These are phyloP conservation scores for Sinapis alba DNA, from an alignment of 441 rosid genomes.

Conservation along the genomic window DNA sequence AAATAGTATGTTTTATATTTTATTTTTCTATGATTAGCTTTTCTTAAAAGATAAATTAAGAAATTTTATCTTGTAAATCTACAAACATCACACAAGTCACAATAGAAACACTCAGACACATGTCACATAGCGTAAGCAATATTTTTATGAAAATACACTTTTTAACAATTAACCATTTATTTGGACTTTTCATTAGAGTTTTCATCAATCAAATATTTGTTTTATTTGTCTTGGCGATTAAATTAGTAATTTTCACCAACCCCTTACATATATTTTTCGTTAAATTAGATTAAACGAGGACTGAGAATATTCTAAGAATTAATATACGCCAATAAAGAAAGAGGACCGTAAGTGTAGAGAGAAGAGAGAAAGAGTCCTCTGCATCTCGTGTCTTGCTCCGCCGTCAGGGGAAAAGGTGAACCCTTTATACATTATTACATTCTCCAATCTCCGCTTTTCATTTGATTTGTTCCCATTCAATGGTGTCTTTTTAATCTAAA, in stretches of 20 bases:
- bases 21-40: neutral
- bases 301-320: too few relatives aligned
- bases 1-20: too few relatives aligned
- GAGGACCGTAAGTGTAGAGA: neutral
- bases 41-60: neutral
- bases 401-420: conserved; percentile 32
- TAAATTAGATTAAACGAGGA: too few relatives aligned
- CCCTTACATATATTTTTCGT: too few relatives aligned
- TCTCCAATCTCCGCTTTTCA: neutral
- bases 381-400: conserved; percentile 30
- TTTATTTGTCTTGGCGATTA: too few relatives aligned
- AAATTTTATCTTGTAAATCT: neutral
- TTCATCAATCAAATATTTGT: too few relatives aligned
- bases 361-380: conserved; percentile 11
- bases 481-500: neutral
- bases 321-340: neutral
- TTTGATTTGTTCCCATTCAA: neutral
- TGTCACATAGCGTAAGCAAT: conserved; percentile 5
- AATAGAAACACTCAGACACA: neutral
- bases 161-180: neutral
- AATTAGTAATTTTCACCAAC: too few relatives aligned
- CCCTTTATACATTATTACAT: conserved; percentile 20
- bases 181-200: too few relatives aligned
- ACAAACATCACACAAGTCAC: neutral
- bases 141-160: neutral